Percentiles rank a stretch among this genome's conserved stretches.
These are phyloP conservation scores for Candida albicans DNA, from an alignment of 1,139 yeast species.

Conservation along the genomic window DNA sequence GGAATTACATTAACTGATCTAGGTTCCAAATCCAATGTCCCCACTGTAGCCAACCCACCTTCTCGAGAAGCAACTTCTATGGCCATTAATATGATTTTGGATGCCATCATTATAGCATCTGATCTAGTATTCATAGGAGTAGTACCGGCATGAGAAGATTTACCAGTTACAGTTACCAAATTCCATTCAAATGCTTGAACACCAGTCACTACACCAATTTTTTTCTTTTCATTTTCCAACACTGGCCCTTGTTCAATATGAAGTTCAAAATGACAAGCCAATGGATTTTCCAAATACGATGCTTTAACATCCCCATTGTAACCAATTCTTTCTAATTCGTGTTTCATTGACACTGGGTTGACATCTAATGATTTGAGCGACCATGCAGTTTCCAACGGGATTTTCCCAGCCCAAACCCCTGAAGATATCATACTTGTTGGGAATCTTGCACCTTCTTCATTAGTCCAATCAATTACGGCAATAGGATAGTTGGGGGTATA, in stretches of 20 bases:
- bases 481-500: conserved; percentile 63
- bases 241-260: conserved; percentile 80
- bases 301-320: conserved; percentile 55
- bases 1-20: conserved; percentile 69
- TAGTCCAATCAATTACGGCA: conserved; percentile 68
- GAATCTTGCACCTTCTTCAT: conserved; percentile 78
- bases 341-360: conserved; percentile 49
- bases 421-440: conserved; percentile 67
- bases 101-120: conserved; percentile 61
- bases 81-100: conserved; percentile 55
- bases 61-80: conserved; percentile 54
- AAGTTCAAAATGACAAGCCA: conserved; percentile 69
- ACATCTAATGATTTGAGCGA: conserved; percentile 54
- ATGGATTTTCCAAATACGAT: conserved; percentile 49
- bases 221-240: conserved; percentile 53
- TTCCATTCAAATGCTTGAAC: conserved; percentile 71
- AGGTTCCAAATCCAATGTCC: conserved; percentile 56
- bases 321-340: conserved; percentile 62
- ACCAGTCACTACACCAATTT: conserved; percentile 65
- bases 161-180: conserved; percentile 53
- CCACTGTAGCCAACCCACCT: conserved; percentile 60
- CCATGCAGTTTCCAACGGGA: conserved; percentile 49
- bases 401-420: conserved; percentile 62
- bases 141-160: conserved; percentile 72
- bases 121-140: conserved; percentile 65